Percentiles rank a stretch among this genome's conserved stretches.
Evolutionary conservation across 2,329 filamentous ascomycete genomes (phyloP).

Genomic region (Lasiodiplodia sp.): DNA sequence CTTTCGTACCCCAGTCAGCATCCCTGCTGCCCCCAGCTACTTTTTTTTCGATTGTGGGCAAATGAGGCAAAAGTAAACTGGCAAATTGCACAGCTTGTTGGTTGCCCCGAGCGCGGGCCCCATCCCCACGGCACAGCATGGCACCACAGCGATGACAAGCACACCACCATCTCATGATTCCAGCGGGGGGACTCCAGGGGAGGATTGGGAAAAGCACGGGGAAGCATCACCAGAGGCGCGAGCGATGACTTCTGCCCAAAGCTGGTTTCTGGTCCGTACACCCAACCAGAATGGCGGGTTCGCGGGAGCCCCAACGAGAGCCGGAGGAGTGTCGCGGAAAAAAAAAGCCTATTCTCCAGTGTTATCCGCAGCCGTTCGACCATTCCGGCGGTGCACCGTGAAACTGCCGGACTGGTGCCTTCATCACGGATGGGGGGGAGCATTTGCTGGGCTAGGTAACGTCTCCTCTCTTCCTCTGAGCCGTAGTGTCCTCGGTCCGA

Average conservation of each 20-base stretch:
- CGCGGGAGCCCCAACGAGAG: conserved; percentile 1
- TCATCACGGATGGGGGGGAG: neutral
- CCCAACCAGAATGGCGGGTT: conserved; percentile 20
- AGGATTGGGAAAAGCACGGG: neutral
- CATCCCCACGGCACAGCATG: conserved; percentile 13
- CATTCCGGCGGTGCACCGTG: conserved; percentile 14
- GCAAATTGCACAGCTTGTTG: neutral
- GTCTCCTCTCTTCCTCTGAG: neutral
- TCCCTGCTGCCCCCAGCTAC: neutral
- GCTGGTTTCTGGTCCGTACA: conserved; percentile 12
- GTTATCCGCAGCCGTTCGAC: conserved; percentile 26
- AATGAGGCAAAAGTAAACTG: neutral
- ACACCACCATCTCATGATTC: conserved; percentile 28
- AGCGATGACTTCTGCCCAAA: conserved; percentile 3
- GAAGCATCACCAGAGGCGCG: neutral
- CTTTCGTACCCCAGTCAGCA: neutral
- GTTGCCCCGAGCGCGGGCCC: conserved; percentile 6
- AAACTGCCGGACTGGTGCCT: neutral
- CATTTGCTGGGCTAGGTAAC: neutral
- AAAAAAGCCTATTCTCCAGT: conserved; percentile 21
- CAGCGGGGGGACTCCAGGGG: neutral
- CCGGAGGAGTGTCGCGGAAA: conserved; percentile 3
- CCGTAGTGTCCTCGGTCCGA: neutral
- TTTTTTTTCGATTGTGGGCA: neutral
- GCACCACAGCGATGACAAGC: conserved; percentile 6